Conservation (phyloP, 176 grass and related monocot species). For the Triticum monococcum region DNA sequence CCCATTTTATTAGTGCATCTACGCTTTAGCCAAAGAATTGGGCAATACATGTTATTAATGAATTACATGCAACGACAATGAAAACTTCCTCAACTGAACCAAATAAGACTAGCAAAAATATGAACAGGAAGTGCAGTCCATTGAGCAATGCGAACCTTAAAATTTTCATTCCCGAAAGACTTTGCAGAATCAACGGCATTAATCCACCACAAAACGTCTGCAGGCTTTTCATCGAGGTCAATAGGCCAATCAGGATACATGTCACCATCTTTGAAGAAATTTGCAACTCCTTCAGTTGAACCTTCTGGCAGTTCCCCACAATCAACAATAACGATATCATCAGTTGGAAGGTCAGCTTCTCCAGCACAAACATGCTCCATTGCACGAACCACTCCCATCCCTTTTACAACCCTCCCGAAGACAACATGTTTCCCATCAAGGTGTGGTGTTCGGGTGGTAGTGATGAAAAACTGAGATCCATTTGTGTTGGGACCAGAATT, state of each 20-base stretch:
- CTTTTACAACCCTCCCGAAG: conserved; percentile 86
- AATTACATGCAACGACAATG: not conserved
- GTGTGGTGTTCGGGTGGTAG: conserved; percentile 81
- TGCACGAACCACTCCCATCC: conserved; percentile 79
- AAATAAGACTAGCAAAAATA: conserved; percentile 8
- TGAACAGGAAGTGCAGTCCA: conserved; percentile 15
- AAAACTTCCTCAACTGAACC: not conserved
- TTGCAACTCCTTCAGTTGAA: conserved; percentile 63
- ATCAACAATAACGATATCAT: conserved; percentile 66
- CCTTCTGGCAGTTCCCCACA: conserved; percentile 87
- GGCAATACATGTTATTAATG: not conserved
- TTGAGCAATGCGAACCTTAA: conserved; percentile 55
- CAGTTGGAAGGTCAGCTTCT: conserved; percentile 52
- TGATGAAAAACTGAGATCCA: conserved; percentile 97
- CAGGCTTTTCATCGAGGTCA: conserved; percentile 81
- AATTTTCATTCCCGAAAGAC: conserved; percentile 80
- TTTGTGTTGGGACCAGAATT: conserved; percentile 79
- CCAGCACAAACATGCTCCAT: conserved; percentile 71
- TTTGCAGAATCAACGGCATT: conserved; percentile 73
- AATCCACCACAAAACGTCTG: conserved; percentile 91
- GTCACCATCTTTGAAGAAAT: conserved; percentile 88
- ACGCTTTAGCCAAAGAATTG: conserved; percentile 4
- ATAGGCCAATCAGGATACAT: conserved; percentile 89
- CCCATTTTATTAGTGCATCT: conserved; percentile 2
- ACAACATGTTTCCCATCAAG: conserved; percentile 90